Percentiles rank a stretch among this genome's conserved stretches.
phyloP scores from a whole-genome alignment of 2,329 filamentous ascomycete species.

The Calonectria honghensis region DNA sequence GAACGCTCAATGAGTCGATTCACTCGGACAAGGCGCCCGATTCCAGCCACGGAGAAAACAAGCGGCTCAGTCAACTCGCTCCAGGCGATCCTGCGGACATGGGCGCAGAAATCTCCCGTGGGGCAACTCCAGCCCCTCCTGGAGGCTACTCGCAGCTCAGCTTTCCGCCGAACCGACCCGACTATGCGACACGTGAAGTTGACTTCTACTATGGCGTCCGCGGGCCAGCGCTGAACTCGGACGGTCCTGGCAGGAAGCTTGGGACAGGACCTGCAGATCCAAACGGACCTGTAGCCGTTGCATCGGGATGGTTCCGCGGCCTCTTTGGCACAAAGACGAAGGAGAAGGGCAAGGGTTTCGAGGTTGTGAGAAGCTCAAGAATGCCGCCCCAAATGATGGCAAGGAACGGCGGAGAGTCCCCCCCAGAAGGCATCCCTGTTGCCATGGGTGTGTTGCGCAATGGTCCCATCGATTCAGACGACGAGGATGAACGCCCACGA shows the following conservation, averaged over 20 bases:
- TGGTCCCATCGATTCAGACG: conserved; percentile 79
- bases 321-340: conserved; percentile 90
- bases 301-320: conserved; percentile 90
- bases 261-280: conserved; percentile 97
- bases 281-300: conserved; percentile 91
- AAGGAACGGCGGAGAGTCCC: conserved; percentile 77
- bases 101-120: conserved; percentile 64
- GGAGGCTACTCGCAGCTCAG: conserved; percentile 57
- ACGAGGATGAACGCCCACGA: conserved; percentile 65
- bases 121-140: conserved; percentile 65
- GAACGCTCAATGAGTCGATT: conserved; percentile 70
- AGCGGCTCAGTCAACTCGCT: conserved; percentile 61
- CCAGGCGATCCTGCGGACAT: conserved; percentile 63
- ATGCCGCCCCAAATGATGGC: conserved; percentile 84
- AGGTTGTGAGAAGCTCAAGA: conserved; percentile 92
- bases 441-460: conserved; percentile 76
- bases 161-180: conserved; percentile 77
- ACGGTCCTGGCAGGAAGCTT: conserved; percentile 86
- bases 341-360: conserved; percentile 96
- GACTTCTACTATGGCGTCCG: conserved; percentile 98
- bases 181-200: conserved; percentile 95
- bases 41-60: conserved; percentile 58
- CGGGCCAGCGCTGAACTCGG: conserved; percentile 89
- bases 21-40: conserved; percentile 57
- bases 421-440: conserved; percentile 79